These are phyloP conservation scores for Pythium coloratum DNA, from an alignment of 352 stramenopile genomes.

Conservation along the genomic window DNA sequence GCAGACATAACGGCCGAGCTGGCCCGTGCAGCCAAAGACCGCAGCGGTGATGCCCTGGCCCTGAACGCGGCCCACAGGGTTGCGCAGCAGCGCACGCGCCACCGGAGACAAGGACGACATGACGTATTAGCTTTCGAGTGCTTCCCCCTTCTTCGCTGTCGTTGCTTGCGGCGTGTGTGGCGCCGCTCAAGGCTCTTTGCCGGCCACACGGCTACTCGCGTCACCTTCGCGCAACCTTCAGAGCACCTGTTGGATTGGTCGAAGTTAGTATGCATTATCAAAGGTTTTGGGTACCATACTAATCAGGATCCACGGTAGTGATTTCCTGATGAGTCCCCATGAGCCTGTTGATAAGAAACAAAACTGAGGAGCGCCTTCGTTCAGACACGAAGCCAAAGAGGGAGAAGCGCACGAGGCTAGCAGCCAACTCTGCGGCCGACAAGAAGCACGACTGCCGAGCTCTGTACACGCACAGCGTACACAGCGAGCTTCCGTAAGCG, in stretches of 20 bases:
- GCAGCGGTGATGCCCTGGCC: slow-evolving; percentile 89
- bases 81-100: slow-evolving; percentile 69
- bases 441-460: not conserved
- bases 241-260: slow-evolving; percentile 14
- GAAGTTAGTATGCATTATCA: not conserved
- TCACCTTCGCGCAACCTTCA: slow-evolving; percentile 35
- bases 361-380: not conserved
- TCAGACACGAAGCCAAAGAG: not conserved
- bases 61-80: slow-evolving; percentile 70
- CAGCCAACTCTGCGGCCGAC: not conserved
- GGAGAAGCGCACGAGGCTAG: not conserved
- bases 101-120: slow-evolving; percentile 87
- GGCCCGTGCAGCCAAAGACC: slow-evolving; percentile 95
- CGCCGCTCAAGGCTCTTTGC: slow-evolving; percentile 20
- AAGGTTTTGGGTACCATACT: not conserved
- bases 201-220: slow-evolving; percentile 20
- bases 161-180: slow-evolving; percentile 1
- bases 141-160: slow-evolving; percentile 11
- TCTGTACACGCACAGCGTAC: not conserved
- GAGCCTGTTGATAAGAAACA: not conserved
- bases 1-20: slow-evolving; percentile 95
- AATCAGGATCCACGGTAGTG: not conserved
- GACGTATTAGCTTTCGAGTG: not conserved
- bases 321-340: not conserved
- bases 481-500: not conserved